phyloP scores from a whole-genome alignment of 768 basidiomycete genomes.

The Trametes sanguinea region DNA sequence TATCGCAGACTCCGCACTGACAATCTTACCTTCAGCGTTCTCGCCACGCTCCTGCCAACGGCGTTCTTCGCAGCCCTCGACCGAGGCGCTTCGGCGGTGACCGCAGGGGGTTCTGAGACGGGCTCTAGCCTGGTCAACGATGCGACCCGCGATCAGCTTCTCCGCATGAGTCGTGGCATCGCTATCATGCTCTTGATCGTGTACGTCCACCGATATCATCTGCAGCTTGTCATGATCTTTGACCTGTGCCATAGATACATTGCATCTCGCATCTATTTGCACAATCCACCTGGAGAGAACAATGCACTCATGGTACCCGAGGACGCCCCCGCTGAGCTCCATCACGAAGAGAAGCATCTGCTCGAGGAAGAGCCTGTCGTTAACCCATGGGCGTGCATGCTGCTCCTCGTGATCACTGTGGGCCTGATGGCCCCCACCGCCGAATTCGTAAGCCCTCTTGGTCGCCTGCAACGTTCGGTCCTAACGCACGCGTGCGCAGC shows the following conservation, averaged over 20 bases:
- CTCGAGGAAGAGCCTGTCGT: conserved; percentile 54
- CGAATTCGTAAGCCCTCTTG: conserved; percentile 55
- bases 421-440: conserved; percentile 68
- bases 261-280: conserved; percentile 65
- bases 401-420: conserved; percentile 52
- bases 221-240: neutral
- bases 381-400: conserved; percentile 64
- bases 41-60: conserved; percentile 63
- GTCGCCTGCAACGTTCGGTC: neutral
- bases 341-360: conserved; percentile 41
- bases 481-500: conserved; percentile 36
- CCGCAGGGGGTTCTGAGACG: conserved; percentile 24
- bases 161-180: conserved; percentile 66
- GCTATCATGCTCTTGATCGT: conserved; percentile 62
- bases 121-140: conserved; percentile 43
- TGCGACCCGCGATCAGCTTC: conserved; percentile 45
- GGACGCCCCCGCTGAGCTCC: conserved; percentile 38
- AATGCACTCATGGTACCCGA: conserved; percentile 45
- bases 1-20: neutral
- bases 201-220: conserved; percentile 37
- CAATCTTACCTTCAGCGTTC: conserved; percentile 43
- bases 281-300: conserved; percentile 67
- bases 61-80: conserved; percentile 67
- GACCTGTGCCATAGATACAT: conserved; percentile 49
- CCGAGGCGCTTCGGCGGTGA: conserved; percentile 30